These are phyloP conservation scores for Suaeda aralocaspica DNA, from an alignment of 148 eudicot species.

Conservation along the genomic window DNA sequence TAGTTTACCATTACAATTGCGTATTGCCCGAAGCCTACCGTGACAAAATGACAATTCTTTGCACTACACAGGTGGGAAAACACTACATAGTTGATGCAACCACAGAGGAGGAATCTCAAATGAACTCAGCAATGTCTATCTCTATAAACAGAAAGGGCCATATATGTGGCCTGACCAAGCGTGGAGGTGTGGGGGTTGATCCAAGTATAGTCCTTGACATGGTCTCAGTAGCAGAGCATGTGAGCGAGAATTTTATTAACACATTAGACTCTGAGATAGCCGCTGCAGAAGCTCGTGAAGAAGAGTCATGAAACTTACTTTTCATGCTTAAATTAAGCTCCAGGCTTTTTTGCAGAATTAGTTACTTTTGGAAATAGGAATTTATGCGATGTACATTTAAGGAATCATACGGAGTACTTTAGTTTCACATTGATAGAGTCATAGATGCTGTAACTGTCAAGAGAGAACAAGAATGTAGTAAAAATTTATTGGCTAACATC, in stretches of 20 bases:
- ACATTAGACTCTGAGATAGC: constrained; percentile 83
- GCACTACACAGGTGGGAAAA: constrained; percentile 56
- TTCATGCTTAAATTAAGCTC: neutral
- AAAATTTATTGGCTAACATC: neutral
- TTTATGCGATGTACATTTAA: neutral
- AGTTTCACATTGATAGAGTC: neutral
- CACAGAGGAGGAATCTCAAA: constrained; percentile 85
- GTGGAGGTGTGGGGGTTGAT: constrained; percentile 84
- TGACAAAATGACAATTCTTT: neutral
- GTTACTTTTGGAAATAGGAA: neutral
- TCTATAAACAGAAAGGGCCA: constrained; percentile 66
- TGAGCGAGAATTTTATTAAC: constrained; percentile 70
- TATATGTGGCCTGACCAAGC: constrained; percentile 76
- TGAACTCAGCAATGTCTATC: constrained; percentile 81
- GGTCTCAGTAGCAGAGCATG: constrained; percentile 81
- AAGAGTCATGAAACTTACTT: constrained; percentile 28
- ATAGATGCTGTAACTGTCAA: neutral
- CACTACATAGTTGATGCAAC: constrained; percentile 93
- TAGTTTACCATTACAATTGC: too few relatives aligned
- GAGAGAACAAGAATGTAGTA: neutral
- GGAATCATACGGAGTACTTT: neutral
- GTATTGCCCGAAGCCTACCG: too few relatives aligned
- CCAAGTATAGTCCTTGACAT: constrained; percentile 86
- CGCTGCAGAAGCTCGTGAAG: constrained; percentile 55
- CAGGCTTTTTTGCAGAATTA: neutral